Evolutionary conservation across 2,329 filamentous ascomycete species (phyloP), one percentile per base, ranked within the genome.

Genomic region (Penicillium sp.): DNA sequence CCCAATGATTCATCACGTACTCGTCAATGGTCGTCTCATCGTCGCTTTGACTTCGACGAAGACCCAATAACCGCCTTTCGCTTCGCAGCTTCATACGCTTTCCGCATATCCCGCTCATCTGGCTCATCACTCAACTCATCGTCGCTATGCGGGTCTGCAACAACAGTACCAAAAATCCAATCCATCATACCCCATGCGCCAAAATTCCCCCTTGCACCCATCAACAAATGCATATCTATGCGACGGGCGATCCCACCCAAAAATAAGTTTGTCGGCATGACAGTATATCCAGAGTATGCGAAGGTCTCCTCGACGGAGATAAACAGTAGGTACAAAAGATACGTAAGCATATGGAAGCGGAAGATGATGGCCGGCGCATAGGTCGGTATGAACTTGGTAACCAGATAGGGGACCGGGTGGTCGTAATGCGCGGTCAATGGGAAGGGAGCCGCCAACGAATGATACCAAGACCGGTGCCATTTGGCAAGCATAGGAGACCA

Each of bases 341-440:
- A 86, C 4, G 83, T 85, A 55, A 86, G 72, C 50, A 86, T 79
- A 68, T 86, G 84, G 72, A 85, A 83, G 55, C 83, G 81, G 66
- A 84, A 79, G 18, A 82, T 59, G 35, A 81, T 72, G 1, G 83
- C 83, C 2, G 84, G 82, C 2, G 82, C 62, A 63, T 84, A 85
- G 6, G 82, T 77, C 2, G 84, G 84, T 26, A 85, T 53, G 70
- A 83, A 85, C 35, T 75, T 78, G 55, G 73, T 74, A 20, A 85
- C 56, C 4, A 86, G 67, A 66, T 85, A 84, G 40, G 76, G 74
- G 9, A 80, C 55, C 0, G 84, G 84, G 63, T 87, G 84, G 63
- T 87, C 84, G 69, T 86, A 86, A 59, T 82, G 78, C 4, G 83
- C 83, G 5, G 79, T 78, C 18, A 86, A 73, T 16, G 83, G 82